These are phyloP conservation scores for Parvularia atlantis DNA, from an alignment of 78 protist genomes.

Conservation along the genomic window DNA sequence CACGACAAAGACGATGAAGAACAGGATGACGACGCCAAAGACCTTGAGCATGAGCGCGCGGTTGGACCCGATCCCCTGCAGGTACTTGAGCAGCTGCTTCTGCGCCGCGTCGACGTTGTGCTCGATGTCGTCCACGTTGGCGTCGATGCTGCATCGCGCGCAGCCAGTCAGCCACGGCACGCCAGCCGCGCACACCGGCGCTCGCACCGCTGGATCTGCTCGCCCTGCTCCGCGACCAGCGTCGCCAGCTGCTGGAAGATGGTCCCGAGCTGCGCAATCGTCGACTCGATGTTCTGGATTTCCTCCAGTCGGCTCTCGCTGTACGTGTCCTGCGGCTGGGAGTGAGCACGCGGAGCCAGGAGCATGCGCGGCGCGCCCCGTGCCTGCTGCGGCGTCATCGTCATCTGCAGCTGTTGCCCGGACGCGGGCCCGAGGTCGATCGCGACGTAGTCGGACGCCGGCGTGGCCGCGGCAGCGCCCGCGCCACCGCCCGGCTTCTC, in stretches of 20 bases:
- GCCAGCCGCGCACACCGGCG: too few species aligned
- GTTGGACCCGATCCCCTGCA: background rate
- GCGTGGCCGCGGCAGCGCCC: too few species aligned
- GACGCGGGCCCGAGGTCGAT: background rate
- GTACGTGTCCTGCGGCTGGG: slow-evolving; percentile 7
- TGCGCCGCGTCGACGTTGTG: slow-evolving; percentile 6
- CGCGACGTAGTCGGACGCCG: background rate
- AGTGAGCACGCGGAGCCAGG: too few species aligned
- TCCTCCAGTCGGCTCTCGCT: slow-evolving; percentile 7
- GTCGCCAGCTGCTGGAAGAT: slow-evolving; percentile 32
- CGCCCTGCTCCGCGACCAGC: slow-evolving; percentile 27
- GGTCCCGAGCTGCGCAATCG: slow-evolving; percentile 23
- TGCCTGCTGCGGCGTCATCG: background rate
- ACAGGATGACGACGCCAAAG: slow-evolving; percentile 2
- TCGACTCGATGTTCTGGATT: slow-evolving; percentile 20
- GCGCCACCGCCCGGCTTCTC: too few species aligned
- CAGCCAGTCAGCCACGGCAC: too few species aligned
- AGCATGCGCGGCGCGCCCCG: too few species aligned
- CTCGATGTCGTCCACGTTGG: slow-evolving; percentile 9
- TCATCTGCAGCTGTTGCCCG: background rate
- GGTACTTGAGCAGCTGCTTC: background rate
- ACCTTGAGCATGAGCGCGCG: slow-evolving; percentile 20
- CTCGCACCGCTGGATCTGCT: slow-evolving; percentile 17
- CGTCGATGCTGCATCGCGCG: slow-evolving; percentile 18
- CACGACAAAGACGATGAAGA: slow-evolving; percentile 6